Evolutionary conservation across 176 grass and related monocot species (phyloP), one percentile per base, ranked within the genome.

Genomic region (Tuctoria greenei): DNA sequence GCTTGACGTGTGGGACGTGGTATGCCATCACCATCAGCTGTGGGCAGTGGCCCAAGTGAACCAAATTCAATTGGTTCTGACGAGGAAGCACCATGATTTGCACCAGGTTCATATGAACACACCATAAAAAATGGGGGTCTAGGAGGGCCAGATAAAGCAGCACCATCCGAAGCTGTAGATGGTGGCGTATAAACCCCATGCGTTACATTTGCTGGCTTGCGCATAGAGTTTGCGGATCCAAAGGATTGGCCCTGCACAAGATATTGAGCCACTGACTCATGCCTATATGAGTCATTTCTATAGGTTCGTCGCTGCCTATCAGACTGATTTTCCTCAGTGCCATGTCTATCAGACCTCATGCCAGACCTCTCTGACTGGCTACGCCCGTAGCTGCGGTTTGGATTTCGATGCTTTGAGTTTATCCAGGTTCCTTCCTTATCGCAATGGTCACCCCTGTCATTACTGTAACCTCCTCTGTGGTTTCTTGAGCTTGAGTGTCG

Each of bases 361-460:
- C 69, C 75, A 21, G 82, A 69, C 77, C 88, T 97, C 61, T 97
- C 93, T 41, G 86, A 64, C 67, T 90, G 87, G 65, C 45, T 74
- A 51, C 85, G 86, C 27, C 82, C 83, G 71, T 91, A 87, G 55
- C 64, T 76, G 20, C 79, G 84, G 54, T 82, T 86, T 50, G 82
- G 45, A 81, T 80, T 83, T 50, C 83, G 73, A 73, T 86, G 83
- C 75, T 84, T 97, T 50, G 88, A 80, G 74, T 60, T 88, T 58
- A 82, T 77, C 87, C 88, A 97, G 35, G 85, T 90, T 82, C 82
- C 90, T 84, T 97, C 93, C 78, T 57, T 97, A 51, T 91, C 86
- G 64, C 60, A 62, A 74, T 83, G 76, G 62, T 89, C 86, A 80
- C 72, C 69, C 73, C 75, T 85, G 3, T 93, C 86, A 63, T 82